Evolutionary conservation across 2,329 filamentous ascomycete species (phyloP).

Genomic region (Simplicillium aogashimaense): DNA sequence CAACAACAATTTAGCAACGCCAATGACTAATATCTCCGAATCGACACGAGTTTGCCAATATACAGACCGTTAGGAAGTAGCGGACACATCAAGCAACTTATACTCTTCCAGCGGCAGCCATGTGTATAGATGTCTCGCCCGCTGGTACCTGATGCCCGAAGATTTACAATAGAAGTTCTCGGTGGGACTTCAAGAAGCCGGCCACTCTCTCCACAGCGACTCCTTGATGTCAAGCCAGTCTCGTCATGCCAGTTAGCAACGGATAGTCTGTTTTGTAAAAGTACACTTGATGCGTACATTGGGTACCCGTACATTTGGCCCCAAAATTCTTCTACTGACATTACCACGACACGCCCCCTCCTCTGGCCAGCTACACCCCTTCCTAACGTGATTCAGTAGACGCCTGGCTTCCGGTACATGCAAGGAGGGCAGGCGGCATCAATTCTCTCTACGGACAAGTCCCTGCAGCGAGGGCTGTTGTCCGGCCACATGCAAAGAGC

Average conservation of each 20-base stretch:
- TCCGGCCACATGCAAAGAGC: no score
- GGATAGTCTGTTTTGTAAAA: conserved; percentile 13
- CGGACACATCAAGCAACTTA: conserved; percentile 27
- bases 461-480: no score
- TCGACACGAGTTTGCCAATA: not conserved
- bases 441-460: no score
- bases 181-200: conserved; percentile 15
- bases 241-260: not conserved
- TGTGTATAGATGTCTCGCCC: no score
- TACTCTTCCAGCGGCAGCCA: conserved; percentile 13
- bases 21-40: no score
- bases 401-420: no score
- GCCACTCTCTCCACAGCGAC: conserved; percentile 12
- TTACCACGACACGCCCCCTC: conserved; percentile 17
- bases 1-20: no score
- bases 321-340: conserved; percentile 17
- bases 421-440: no score
- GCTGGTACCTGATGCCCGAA: conserved; percentile 9
- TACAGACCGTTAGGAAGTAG: conserved; percentile 3
- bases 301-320: conserved; percentile 28
- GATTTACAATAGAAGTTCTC: not conserved
- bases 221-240: conserved; percentile 15
- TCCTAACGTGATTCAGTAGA: no score
- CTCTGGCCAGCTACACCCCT: conserved; percentile 4
- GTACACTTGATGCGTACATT: conserved; percentile 25